phyloP scores from a whole-genome alignment of 2,329 filamentous ascomycete species.

The Ophiostoma quercus region DNA sequence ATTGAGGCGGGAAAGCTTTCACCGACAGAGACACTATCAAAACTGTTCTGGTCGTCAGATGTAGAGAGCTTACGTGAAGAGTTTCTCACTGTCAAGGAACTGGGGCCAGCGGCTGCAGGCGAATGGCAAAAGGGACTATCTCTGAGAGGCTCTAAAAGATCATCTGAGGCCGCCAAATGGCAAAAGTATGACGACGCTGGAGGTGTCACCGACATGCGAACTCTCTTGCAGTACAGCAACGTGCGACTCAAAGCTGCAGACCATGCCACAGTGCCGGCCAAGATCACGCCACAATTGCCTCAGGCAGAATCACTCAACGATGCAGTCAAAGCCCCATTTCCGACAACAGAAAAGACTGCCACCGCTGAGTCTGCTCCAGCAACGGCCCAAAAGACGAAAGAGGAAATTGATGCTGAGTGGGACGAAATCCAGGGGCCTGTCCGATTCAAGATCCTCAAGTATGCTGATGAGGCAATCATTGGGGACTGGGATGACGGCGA shows the following conservation, averaged over 20 bases:
- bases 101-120: slow-evolving; percentile 63
- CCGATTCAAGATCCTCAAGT: slow-evolving; percentile 57
- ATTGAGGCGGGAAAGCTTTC: slow-evolving; percentile 49
- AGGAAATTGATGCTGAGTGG: slow-evolving; percentile 55
- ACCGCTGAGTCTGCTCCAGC: not conserved
- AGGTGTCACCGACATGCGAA: slow-evolving; percentile 39
- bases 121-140: slow-evolving; percentile 77
- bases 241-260: not conserved
- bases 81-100: slow-evolving; percentile 57
- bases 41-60: slow-evolving; percentile 60
- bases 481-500: slow-evolving; percentile 60
- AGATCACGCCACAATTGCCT: not conserved
- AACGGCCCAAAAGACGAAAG: not conserved
- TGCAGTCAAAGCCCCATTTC: not conserved
- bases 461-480: slow-evolving; percentile 65
- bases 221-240: slow-evolving; percentile 28
- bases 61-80: slow-evolving; percentile 58
- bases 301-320: not conserved
- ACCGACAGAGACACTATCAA: slow-evolving; percentile 50
- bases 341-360: not conserved
- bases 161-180: slow-evolving; percentile 62
- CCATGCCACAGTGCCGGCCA: not conserved
- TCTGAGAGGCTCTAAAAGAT: slow-evolving; percentile 53
- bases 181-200: slow-evolving; percentile 62
- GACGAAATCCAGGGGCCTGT: slow-evolving; percentile 64